Evolutionary conservation across 192 early-diverging fungal species (phyloP).

Genomic region (Backusella sp.): DNA sequence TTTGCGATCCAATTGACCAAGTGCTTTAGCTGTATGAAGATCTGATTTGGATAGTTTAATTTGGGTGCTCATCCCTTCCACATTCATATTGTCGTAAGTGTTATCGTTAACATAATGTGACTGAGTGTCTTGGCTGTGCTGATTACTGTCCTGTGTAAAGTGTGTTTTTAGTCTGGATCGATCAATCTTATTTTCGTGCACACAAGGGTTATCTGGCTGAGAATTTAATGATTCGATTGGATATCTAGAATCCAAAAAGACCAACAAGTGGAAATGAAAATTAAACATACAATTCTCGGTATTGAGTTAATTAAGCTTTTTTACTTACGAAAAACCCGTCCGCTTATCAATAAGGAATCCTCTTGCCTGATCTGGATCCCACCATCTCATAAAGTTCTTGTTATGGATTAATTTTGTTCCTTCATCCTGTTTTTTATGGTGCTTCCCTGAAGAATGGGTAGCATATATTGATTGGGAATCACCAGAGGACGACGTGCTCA

Average conservation of each 20-base stretch:
- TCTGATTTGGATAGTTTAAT: conserved; percentile 21
- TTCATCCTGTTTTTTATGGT: neutral
- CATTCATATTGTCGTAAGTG: neutral
- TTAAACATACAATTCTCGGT: conserved; percentile 3
- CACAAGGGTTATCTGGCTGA: neutral
- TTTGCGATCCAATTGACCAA: conserved; percentile 68
- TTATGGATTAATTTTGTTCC: neutral
- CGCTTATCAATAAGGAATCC: conserved; percentile 33
- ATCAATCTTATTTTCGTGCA: neutral
- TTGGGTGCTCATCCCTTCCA: neutral
- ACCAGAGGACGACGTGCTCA: neutral
- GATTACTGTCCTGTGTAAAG: neutral
- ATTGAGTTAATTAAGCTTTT: neutral
- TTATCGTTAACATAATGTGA: neutral
- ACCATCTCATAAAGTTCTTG: conserved; percentile 25
- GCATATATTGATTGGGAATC: neutral
- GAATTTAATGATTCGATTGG: neutral
- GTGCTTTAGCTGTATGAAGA: conserved; percentile 41
- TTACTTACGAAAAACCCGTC: conserved; percentile 44
- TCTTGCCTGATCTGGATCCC: conserved; percentile 11
- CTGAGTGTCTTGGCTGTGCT: neutral
- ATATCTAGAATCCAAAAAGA: neutral
- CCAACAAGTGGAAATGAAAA: neutral
- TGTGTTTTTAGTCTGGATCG: neutral
- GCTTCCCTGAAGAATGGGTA: neutral